Base-by-base conservation (phyloP, 1,284 basidiomycete genomes). In the Meira miltonrushii region DNA sequence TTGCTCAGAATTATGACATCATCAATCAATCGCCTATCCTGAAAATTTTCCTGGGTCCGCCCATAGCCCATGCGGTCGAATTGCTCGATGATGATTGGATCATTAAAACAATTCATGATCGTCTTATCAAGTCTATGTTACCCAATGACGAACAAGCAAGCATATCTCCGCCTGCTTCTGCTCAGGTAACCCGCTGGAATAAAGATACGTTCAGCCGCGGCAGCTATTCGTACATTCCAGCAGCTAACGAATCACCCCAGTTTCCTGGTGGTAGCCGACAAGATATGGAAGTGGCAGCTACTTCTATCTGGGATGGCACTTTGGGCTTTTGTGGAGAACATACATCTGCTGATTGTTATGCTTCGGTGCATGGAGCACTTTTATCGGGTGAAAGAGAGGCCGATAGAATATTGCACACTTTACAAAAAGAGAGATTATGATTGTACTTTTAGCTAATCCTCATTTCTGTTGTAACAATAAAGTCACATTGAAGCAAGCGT, bases 21-120 rank as follows among this genome's bases (percentile, higher is more conserved):
- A 48, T 48, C 25, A 48, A n/a, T 12, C 17, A 23, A 13, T 13
- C 17, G 23, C 12, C 12, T 48, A 3, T 23, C 6, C 12, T 48
- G 12, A 23, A 21, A 13, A 21, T n/a, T 17, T 48, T 48, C 21
- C 12, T 48, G 2, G 46, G 46, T 2, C 46, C 46, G 23, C 46
- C 46, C 3, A 48, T 23, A 48, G 46, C 46, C 12, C 17, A 48
- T 5, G 46, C 46, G 13, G 17, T 21, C 8, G 46, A 48, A 25
- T 23, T 48, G 6, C 46, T 48, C 12, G 46, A 48, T 21, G 46
- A 48, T 48, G 46, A 48, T 25, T 48, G 46, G 46, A 23, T 48
- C n/a, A 48, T 48, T 2, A 23, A 25, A 19, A 48, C 21, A 12
- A 23, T 48, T 13, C 46, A 48, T 25, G 12, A 23, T 19, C 46